A percentile compares a stretch with the other conserved stretches of the same genome.
Conservation (phyloP, 2,329 filamentous ascomycete species). For the Cephalotrichum gorgonifer region DNA sequence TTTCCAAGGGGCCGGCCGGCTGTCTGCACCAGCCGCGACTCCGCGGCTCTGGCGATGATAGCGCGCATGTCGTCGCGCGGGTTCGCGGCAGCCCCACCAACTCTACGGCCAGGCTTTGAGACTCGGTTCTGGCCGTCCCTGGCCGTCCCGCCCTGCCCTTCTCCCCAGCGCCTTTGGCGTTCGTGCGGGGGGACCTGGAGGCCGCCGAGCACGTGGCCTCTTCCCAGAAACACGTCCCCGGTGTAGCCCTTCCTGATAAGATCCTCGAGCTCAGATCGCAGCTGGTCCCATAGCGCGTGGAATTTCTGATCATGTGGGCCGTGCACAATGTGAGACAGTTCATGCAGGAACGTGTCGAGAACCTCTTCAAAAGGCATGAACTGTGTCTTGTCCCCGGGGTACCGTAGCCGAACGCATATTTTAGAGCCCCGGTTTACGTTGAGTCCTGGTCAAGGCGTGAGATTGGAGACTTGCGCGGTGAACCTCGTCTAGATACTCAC, state of each 20-base stretch:
- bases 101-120: conserved; percentile 3
- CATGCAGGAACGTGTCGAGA: conserved; percentile 87
- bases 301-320: conserved; percentile 78
- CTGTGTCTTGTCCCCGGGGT: conserved; percentile 60
- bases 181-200: conserved; percentile 56
- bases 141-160: conserved; percentile 43
- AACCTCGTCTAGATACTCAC: conserved; percentile 25
- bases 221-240: conserved; percentile 75
- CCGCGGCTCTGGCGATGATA: not conserved
- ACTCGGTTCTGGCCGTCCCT: not conserved
- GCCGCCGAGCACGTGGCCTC: conserved; percentile 66
- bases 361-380: conserved; percentile 75
- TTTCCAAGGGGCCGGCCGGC: not conserved
- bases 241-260: conserved; percentile 76
- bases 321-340: conserved; percentile 79
- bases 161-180: conserved; percentile 62
- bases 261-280: conserved; percentile 74
- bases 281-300: conserved; percentile 77
- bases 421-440: conserved; percentile 69
- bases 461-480: not conserved
- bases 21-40: not conserved
- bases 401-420: conserved; percentile 74
- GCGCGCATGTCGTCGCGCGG: conserved; percentile 2
- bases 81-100: conserved; percentile 1
- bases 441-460: conserved; percentile 36